Evolutionary conservation across 371 early-diverging fungal species (phyloP), one percentile per base, ranked within the genome.

Genomic region (Sporodiniella umbellata): DNA sequence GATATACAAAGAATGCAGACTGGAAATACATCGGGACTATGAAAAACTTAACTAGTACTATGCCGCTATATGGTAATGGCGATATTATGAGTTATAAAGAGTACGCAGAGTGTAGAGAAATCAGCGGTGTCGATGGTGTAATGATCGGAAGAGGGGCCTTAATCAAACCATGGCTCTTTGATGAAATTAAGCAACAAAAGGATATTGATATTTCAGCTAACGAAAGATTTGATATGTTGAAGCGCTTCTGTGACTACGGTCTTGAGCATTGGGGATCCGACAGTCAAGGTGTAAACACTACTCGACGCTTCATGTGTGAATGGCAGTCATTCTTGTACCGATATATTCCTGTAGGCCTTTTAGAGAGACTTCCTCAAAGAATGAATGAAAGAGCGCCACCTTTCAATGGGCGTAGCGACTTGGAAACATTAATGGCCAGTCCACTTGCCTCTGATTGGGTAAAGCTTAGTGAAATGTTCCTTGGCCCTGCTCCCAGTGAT

Each of bases 141-240:
- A 94, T 98, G 96, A 86, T 98, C 49, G 97, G 91, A 24, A 55
- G 72, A 46, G 78, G 92, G 15, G 93, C 92, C 3, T 70, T 94
- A 53, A 92, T 96, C 64, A 98, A 98, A 79, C 99, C 99, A 7
- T 98, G 99, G 99, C 70, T 98, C 3, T 94, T 94, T 69, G 80
- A 85, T n/a, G 98, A 98, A 66, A 95, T 98, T 60, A 86, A 90
- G 55, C 82, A 86, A 19, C 82, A 88, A 45, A 74, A 85, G 17
- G 82, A 92, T 44, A 93, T 87, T 87, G 99, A 98, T 64, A 96
- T 96, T 45, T 88, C 92, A 19, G 80, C 94, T 0, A 60, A 74
- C 4, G 97, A 98, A 72, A 87, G 99, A 22, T 77, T 98, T 46
- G 96, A 94, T 33, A 88, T 98, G 54, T 63, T 96, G 56, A 81